Percentiles rank a stretch among this genome's conserved stretches.
Evolutionary conservation across 371 early-diverging fungal species (phyloP).

Genomic region (Apophysomyces ossiformis): DNA sequence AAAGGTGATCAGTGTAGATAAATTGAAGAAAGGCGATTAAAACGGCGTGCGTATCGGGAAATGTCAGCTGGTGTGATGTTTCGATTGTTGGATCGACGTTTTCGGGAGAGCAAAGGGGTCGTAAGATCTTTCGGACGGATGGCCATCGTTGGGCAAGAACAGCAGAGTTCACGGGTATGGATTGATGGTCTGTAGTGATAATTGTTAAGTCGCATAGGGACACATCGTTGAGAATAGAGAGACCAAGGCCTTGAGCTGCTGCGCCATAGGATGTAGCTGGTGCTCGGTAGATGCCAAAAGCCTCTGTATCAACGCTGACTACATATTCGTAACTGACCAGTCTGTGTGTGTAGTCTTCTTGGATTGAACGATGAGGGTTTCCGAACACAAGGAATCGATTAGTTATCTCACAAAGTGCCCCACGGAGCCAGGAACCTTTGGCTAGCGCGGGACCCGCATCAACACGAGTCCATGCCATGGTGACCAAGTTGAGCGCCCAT

Average conservation of each 20-base stretch:
- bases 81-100: constrained; percentile 5
- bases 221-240: constrained; percentile 61
- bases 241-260: constrained; percentile 55
- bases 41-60: constrained; percentile 63
- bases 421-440: constrained; percentile 76
- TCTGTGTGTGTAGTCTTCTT: constrained; percentile 74
- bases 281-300: constrained; percentile 64
- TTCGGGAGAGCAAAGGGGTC: constrained; percentile 26
- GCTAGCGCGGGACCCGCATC: constrained; percentile 65
- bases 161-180: constrained; percentile 64
- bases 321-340: constrained; percentile 64
- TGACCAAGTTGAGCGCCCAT: constrained; percentile 71
- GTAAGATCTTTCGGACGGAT: constrained; percentile 32
- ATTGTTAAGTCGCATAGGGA: constrained; percentile 60
- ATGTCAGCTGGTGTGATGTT: constrained; percentile 28
- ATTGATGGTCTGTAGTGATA: constrained; percentile 55
- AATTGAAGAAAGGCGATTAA: constrained; percentile 66
- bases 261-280: constrained; percentile 38
- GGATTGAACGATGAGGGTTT: constrained; percentile 62
- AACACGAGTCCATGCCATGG: constrained; percentile 67
- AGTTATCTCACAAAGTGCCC: constrained; percentile 56
- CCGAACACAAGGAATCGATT: constrained; percentile 77
- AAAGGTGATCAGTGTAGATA: constrained; percentile 67
- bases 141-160: constrained; percentile 72
- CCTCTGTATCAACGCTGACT: constrained; percentile 64